Conservation (phyloP, 805 yeast species). For the Wickerhamomyces xylosicus region DNA sequence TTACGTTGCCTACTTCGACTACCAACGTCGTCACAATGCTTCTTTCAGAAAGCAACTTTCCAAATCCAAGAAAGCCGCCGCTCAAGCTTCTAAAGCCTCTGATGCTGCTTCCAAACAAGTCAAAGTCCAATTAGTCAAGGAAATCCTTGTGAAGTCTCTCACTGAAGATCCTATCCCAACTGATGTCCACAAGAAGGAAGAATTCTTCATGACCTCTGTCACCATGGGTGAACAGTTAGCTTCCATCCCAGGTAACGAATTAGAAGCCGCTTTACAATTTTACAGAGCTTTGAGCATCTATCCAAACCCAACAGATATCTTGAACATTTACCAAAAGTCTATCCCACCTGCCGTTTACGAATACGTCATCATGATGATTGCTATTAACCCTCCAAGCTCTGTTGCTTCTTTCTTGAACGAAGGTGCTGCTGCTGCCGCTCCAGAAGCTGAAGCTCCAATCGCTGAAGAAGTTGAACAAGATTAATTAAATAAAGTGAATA, state of each 20-base stretch:
- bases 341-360: slow-evolving; percentile 79
- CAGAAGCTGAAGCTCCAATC: slow-evolving; percentile 1
- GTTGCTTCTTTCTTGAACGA: slow-evolving; percentile 49
- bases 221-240: slow-evolving; percentile 78
- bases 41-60: slow-evolving; percentile 74
- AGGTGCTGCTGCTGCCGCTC: slow-evolving; percentile 2
- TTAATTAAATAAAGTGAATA: slow-evolving; percentile 4
- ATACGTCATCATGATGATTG: slow-evolving; percentile 78
- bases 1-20: slow-evolving; percentile 86
- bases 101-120: slow-evolving; percentile 50
- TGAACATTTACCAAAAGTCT: slow-evolving; percentile 82
- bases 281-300: slow-evolving; percentile 89
- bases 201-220: slow-evolving; percentile 73
- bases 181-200: slow-evolving; percentile 59
- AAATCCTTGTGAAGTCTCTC: slow-evolving; percentile 54
- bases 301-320: slow-evolving; percentile 89
- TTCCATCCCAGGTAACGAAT: slow-evolving; percentile 51
- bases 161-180: slow-evolving; percentile 67
- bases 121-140: slow-evolving; percentile 49
- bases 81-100: slow-evolving; percentile 41
- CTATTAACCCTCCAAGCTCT: slow-evolving; percentile 79
- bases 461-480: slow-evolving; percentile 14
- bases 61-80: slow-evolving; percentile 51
- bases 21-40: slow-evolving; percentile 73
- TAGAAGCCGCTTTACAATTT: slow-evolving; percentile 82